Conservation (phyloP, 306 rosid genomes). For the Vigna radiata region DNA sequence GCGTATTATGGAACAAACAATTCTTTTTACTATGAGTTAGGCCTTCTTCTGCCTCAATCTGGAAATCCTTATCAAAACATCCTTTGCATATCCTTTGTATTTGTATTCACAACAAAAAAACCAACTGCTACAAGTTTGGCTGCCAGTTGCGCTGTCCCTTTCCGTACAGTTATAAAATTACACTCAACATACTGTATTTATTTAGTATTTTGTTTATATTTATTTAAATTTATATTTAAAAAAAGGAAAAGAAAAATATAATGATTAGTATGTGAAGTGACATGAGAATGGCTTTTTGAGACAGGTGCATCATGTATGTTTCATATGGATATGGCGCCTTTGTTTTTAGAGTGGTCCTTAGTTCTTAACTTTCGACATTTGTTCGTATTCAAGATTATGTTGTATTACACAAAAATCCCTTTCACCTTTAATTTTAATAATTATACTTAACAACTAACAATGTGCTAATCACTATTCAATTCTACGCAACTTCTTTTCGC, state of each 20-base stretch:
- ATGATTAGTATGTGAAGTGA: background rate
- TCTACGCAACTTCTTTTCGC: no score
- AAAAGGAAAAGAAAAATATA: background rate
- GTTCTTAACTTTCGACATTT: background rate
- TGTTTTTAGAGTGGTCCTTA: background rate
- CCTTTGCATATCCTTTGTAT: slow-evolving; percentile 14
- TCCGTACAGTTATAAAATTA: background rate
- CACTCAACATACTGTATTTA: background rate
- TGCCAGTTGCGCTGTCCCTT: background rate
- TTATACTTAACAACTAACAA: no score
- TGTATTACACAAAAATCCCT: background rate
- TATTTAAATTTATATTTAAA: background rate
- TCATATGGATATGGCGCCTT: background rate
- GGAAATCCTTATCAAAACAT: slow-evolving; percentile 43
- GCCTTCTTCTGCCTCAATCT: slow-evolving; percentile 38
- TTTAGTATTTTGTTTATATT: background rate
- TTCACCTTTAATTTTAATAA: background rate
- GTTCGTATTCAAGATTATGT: background rate
- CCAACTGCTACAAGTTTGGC: no score
- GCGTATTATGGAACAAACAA: slow-evolving; percentile 14
- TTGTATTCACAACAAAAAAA: no score
- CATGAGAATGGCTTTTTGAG: background rate
- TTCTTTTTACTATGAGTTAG: slow-evolving; percentile 5
- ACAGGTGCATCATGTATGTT: background rate
- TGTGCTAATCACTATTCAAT: no score